Evolutionary conservation across 495 filamentous ascomycete species (phyloP), one percentile per base, ranked within the genome.

Genomic region (Trichoderma gamsii): DNA sequence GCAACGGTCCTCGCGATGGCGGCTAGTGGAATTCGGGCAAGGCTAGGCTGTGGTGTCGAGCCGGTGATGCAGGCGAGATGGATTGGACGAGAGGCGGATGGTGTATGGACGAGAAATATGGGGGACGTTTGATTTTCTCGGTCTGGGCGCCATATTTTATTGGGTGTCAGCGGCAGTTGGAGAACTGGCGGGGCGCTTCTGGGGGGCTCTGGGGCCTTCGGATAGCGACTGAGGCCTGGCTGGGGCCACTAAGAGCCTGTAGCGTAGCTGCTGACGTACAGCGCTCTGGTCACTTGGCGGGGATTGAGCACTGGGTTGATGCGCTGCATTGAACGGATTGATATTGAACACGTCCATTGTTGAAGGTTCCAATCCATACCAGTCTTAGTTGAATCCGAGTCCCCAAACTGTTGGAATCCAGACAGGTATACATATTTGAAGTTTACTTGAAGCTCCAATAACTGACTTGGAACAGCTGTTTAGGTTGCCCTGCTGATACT

Each of bases 41-140:
- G 56, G 56, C 56, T 25, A 61, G 56, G 56, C 27, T 32, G 21
- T 32, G 27, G 56, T 29, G 13, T 61, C 56, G 56, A 15, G 56
- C 56, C 56, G 27, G 56, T 23, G 56, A 29, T 61, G 56, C 56
- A 7, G 56, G 29, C 27, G 51, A 21, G n/a, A 12, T 12, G n/a
- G 51, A 21, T 9, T 27, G n/a, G 23, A 25, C 9, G 56, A 27
- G 4, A 23, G 56, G 27, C 15, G 56, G 25, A 13, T 61, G 23
- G 51, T 59, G 51, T 49, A 18, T 61, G 56, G 56, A 32, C 23
- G 56, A 61, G 25, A 61, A 61, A 29, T 61, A 61, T 61, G 56
- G 56, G 25, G 56, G n/a, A 21, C n/a, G n/a, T 11, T 52, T 21
- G 35, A 3, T 52, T 52, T 52, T 23, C 21, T 23, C 46, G 15